phyloP scores from a whole-genome alignment of 2,329 filamentous ascomycete species.

The Sordariomycetes sp. region DNA sequence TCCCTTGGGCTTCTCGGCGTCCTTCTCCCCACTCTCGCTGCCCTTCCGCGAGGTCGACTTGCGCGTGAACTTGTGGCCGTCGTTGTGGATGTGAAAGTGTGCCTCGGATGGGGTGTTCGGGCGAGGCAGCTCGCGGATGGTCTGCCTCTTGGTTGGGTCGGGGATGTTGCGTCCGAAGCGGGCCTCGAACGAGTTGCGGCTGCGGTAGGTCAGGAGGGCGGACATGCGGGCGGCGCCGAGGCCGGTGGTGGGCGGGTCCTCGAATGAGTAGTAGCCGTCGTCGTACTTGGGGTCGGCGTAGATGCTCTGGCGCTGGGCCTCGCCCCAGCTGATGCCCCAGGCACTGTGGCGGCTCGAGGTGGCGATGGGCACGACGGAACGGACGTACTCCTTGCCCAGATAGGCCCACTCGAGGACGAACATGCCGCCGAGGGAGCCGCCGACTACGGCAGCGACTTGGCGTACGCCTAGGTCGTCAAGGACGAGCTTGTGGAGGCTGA shows the following conservation, averaged over 20 bases:
- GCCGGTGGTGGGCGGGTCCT: constrained; percentile 76
- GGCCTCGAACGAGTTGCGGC: constrained; percentile 91
- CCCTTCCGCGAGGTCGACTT: constrained; percentile 35
- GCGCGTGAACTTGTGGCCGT: constrained; percentile 59
- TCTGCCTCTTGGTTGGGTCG: constrained; percentile 72
- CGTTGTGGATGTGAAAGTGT: constrained; percentile 75
- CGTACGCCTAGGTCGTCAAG: constrained; percentile 72
- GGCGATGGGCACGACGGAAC: constrained; percentile 70
- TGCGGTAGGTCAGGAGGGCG: constrained; percentile 88
- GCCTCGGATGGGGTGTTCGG: constrained; percentile 55
- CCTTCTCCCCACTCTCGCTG: constrained; percentile 24
- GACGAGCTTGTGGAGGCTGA: constrained; percentile 65
- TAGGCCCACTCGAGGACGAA: constrained; percentile 89
- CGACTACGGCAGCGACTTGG: constrained; percentile 68
- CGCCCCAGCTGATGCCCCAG: constrained; percentile 87
- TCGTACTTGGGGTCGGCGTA: constrained; percentile 98
- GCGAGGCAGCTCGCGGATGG: constrained; percentile 59
- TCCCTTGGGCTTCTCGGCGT: constrained; percentile 9
- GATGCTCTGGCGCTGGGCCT: constrained; percentile 83
- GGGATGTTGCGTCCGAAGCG: constrained; percentile 90
- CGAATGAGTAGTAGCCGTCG: constrained; percentile 85
- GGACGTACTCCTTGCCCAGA: constrained; percentile 76
- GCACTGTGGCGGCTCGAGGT: constrained; percentile 78
- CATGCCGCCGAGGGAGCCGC: constrained; percentile 83
- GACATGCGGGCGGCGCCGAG: constrained; percentile 95